A percentile compares a stretch with the other conserved stretches of the same genome.
Evolutionary conservation across 2,329 filamentous ascomycete species (phyloP).

Genomic region (Lachnellula suecica): DNA sequence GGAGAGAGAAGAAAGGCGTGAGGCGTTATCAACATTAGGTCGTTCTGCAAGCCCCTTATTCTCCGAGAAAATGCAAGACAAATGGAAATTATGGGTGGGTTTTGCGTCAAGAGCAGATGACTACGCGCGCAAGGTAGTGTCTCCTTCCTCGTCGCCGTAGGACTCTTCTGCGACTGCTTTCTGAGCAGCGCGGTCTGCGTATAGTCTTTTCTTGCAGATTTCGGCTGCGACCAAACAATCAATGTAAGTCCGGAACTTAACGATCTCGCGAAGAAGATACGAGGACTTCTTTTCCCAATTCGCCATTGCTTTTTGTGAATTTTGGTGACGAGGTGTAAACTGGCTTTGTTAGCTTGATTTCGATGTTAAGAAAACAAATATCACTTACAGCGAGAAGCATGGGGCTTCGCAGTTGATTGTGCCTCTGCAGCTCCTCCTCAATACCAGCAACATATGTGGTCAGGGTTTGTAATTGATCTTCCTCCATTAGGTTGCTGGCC

Average conservation of each 20-base stretch:
- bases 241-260: slow-evolving; percentile 95
- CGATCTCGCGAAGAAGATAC: slow-evolving; percentile 88
- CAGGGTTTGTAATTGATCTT: slow-evolving; percentile 76
- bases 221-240: slow-evolving; percentile 77
- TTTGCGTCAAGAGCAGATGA: no score
- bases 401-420: slow-evolving; percentile 83
- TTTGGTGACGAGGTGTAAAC: slow-evolving; percentile 82
- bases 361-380: not conserved
- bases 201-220: slow-evolving; percentile 65
- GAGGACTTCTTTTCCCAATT: slow-evolving; percentile 98
- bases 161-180: slow-evolving; percentile 17
- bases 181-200: slow-evolving; percentile 52
- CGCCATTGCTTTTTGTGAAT: slow-evolving; percentile 79
- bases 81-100: not conserved
- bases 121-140: slow-evolving; percentile 12
- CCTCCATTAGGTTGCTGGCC: slow-evolving; percentile 73
- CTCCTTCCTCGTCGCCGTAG: slow-evolving; percentile 21
- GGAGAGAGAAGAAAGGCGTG: not conserved
- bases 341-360: slow-evolving; percentile 25
- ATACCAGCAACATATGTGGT: slow-evolving; percentile 79
- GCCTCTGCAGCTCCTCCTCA: slow-evolving; percentile 79
- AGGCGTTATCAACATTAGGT: not conserved
- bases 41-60: not conserved
- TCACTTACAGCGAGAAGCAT: slow-evolving; percentile 75
- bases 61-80: not conserved